phyloP scores from a whole-genome alignment of 305 asterid genomes.

The Andrographis paniculata region DNA sequence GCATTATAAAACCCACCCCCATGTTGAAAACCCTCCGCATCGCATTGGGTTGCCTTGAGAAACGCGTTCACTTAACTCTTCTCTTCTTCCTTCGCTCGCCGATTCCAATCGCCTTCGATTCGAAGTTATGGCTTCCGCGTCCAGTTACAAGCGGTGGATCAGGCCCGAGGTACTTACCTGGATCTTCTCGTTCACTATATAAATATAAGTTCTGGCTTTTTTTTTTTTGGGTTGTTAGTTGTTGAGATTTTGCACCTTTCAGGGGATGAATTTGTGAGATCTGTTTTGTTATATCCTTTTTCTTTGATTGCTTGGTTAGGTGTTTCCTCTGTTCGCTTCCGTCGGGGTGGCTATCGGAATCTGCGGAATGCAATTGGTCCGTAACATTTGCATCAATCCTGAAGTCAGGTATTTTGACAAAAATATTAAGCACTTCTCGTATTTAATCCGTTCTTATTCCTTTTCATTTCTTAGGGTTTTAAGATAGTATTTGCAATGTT shows the following conservation, averaged over 20 bases:
- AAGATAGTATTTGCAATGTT: too few relatives aligned
- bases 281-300: slow-evolving; percentile 15
- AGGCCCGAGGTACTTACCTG: slow-evolving; percentile 73
- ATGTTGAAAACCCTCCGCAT: slow-evolving; percentile 12
- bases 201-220: neutral
- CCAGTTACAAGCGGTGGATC: slow-evolving; percentile 63
- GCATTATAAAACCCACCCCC: slow-evolving; percentile 3
- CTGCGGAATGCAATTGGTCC: slow-evolving; percentile 82
- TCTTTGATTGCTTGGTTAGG: slow-evolving; percentile 28
- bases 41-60: neutral
- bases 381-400: slow-evolving; percentile 64
- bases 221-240: neutral
- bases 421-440: too few relatives aligned
- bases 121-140: slow-evolving; percentile 57
- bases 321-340: slow-evolving; percentile 74
- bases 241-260: too few relatives aligned
- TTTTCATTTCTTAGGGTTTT: too few relatives aligned
- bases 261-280: slow-evolving; percentile 26
- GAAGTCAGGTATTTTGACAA: slow-evolving; percentile 80
- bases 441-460: too few relatives aligned
- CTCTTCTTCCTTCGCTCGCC: neutral
- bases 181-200: slow-evolving; percentile 10
- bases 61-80: neutral
- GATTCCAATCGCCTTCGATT: slow-evolving; percentile 4
- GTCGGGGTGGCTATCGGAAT: slow-evolving; percentile 82